phyloP scores from a whole-genome alignment of 176 grass and related monocot genomes.

The Zea mays region Zm-B73-REFERENCE-NAM-5.0 NC_050104.1:131105001-131105500 shows the following conservation, averaged over 20 bases:
- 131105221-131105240: background rate
- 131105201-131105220: too few relatives aligned
- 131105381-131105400: background rate
- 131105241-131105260: background rate
- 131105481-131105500: background rate
- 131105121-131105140: background rate
- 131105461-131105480: background rate
- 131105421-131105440: background rate
- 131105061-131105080: background rate
- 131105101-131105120: background rate
- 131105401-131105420: background rate
- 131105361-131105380: too few relatives aligned
- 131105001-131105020: slow-evolving; percentile 38
- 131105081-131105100: background rate
- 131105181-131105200: background rate
- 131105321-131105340: background rate
- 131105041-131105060: background rate
- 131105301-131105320: background rate
- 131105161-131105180: slow-evolving; percentile 6
- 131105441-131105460: background rate
- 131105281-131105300: background rate
- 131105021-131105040: slow-evolving; percentile 18
- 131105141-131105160: background rate
- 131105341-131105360: background rate
- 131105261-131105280: background rate